Evolutionary conservation across 345 rosid species (phyloP), one percentile per base, ranked within the genome.

Genomic region (Hirschfeldia incana): DNA sequence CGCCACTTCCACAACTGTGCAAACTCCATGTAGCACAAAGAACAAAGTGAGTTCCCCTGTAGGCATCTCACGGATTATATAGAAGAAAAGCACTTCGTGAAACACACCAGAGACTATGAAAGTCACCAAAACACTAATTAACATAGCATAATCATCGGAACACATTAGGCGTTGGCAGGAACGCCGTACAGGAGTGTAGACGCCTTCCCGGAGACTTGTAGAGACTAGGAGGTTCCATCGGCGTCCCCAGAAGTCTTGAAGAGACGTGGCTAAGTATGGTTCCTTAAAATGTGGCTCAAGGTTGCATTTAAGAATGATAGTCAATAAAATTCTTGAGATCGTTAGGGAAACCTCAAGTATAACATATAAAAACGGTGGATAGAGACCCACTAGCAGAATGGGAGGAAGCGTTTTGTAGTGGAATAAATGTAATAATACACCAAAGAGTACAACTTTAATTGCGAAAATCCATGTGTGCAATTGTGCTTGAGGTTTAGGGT

Each of bases 211-310:
- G 17, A 62, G 37, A 32, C 39, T 32, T 16, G 67, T 21, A 3
- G 67, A 30, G 67, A 63, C 67, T 4, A 63, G 36, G 67, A 63
- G 67, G 21, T 63, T 63, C 67, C 67, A 63, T 8, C 67, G 67
- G 42, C 67, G 42, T 12, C 67, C 67, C 67, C 67, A 63, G 39
- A 63, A 63, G 67, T 63, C 67, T 63, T 63, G 67, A 63, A 63
- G 67, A 32, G 67, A 63, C 26, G 67, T 63, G 6, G 67, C 26
- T 63, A 63, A 63, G 67, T 32, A 63, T 6, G 67, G 67, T n/a
- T 63, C 11, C 8, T 63, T 63, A 36, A 63, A 63, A n/a, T 63
- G 21, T 32, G 42, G 67, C 26, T 63, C 67, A 13, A 63, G 26
- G 39, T 63, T 36, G 39, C 21, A 63, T 5, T 36, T 36, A 63